Evolutionary conservation across 495 filamentous ascomycete species (phyloP), one percentile per base, ranked within the genome.

Genomic region (Ramalina intermedia): DNA sequence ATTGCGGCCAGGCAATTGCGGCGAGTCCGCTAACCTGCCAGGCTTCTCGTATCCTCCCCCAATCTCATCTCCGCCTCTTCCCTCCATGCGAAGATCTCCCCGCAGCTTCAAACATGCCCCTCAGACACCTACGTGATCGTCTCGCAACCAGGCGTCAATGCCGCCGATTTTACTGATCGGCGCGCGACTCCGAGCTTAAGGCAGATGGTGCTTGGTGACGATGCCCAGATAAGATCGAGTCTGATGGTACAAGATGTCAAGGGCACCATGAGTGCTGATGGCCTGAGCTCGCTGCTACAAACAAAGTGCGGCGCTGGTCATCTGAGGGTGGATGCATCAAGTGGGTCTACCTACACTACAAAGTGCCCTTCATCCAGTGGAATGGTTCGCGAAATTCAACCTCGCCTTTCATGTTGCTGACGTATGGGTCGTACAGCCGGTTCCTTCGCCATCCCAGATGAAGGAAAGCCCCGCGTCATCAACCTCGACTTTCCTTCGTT

Each of bases 101-200:
- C 58, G 14, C 58, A 55, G 56, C 74, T 96, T 26, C 67, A 66
- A 11, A 58, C 58, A n/a, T 94, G 87, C 62, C 76, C 78, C 1
- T 86, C 85, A 3, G 73, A 82, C 29, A 76, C 75, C 39, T 96
- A 95, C 70, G 67, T 95, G 60, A 65, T 96, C 53, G 76, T 90
- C 47, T 78, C 76, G 17, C 87, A 93, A 55, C 84, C 87, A 4
- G 81, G 85, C 47, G 68, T 88, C 37, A 76, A 84, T 58, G 77
- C 78, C 44, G 69, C 68, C 49, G 82, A 87, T 60, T 78, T 80
- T 57, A 55, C 67, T 35, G 63, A 73, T 41, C 65, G 63, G 52
- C 66, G 67, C 49, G 68, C 75, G 5, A 66, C 76, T 46, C 79
- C 81, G 43, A 75, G 80, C 58, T 67, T 95, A 43, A 73, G 73